Base-by-base conservation (phyloP, 768 basidiomycete species). In the Serpula lacrymans region DNA sequence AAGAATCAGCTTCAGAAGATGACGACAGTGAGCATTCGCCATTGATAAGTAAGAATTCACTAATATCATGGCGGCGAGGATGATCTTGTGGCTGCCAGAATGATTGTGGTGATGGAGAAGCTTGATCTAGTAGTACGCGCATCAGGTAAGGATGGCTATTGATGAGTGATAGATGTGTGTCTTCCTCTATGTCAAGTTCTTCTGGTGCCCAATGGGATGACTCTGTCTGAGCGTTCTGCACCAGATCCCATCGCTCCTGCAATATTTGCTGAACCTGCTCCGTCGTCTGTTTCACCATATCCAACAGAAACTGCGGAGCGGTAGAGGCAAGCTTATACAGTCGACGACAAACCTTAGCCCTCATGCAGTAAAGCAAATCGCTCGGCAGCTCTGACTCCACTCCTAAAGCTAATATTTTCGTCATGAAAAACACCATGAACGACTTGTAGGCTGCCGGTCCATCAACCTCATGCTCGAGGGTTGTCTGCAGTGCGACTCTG, bases 401-500 rank as follows among this genome's bases (percentile, higher is more conserved):
- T n/a, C n/a, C n/a, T n/a, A n/a, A n/a, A n/a, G n/a, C n/a, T n/a
- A n/a, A n/a, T n/a, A 60, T 41, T 17, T 46, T 27, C 5, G 63
- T 48, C 25, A 69, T 49, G 36, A 75, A 54, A 34, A 63, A 75
- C 2, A 69, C 29, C 50, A 77, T 68, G 53, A 79, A 79, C 2
- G 25, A 8, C 39, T 80, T 79, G 57, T 80, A 80, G 0, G 54
- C 49, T 10, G 28, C 30, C 11, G 31, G 4, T 2, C 48, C 52
- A 3, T 38, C 31, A 27, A 39, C n/a, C 16, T 37, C 39, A 11
- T 24, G 39, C 27, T 28, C 27, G n/a, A 28, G 27, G n/a, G 27
- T 28, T 29, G 10, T 29, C 27, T 29, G 27, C 27, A 29, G 10
- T 29, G 27, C 27, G 27, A n/a, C 9, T 14, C 27, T 29, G 10